Base-by-base conservation (phyloP, 345 rosid genomes). In the Raphanus raphanistrum region DNA sequence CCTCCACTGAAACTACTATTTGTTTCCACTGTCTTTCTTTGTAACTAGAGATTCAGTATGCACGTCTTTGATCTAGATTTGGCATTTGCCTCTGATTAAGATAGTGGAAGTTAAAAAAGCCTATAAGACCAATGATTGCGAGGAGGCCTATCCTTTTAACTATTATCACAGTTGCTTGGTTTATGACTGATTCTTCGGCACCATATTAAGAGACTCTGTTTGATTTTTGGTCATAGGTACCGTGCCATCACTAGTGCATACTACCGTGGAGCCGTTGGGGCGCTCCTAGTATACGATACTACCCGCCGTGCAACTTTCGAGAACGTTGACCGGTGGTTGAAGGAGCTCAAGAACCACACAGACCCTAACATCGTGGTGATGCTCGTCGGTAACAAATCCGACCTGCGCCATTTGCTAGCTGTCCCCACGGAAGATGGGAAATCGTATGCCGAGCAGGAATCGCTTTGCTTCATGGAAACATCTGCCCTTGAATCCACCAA, bases 231-330 rank as follows among this genome's bases (percentile, higher is more conserved):
- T 69, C 52, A 32, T 80, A 88, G 92, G 82, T 88, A 88, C 75
- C 87, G 92, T 27, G 92, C 92, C 64, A 86, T 88, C 81, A 88
- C 92, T 8, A 88, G 92, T 63, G 92, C 92, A 72, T 88, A 88
- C 83, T 88, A 88, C 76, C 86, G 92, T 63, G 92, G 92, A 80
- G 92, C 92, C 8, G 86, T 86, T 12, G 92, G 92, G 6, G 92
- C 92, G 65, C 86, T 88, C 33, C 87, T 88, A 61, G 92, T 88
- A 38, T 88, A 88, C 15, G 92, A 88, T 54, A 87, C 87, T 45
- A 88, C 92, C 6, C 86, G 92, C 35, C 92, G 85, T 72, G 85
- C 88, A 55, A 88, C 92, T 0, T 85, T 88, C 64, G 92, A 88
- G 82, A 88, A 84, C 60, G 92, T 86, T 17, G 92, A 88, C 72